These are phyloP conservation scores for Trypanosoma vivax DNA, from an alignment of 208 protist genomes.

Conservation along the genomic window DNA sequence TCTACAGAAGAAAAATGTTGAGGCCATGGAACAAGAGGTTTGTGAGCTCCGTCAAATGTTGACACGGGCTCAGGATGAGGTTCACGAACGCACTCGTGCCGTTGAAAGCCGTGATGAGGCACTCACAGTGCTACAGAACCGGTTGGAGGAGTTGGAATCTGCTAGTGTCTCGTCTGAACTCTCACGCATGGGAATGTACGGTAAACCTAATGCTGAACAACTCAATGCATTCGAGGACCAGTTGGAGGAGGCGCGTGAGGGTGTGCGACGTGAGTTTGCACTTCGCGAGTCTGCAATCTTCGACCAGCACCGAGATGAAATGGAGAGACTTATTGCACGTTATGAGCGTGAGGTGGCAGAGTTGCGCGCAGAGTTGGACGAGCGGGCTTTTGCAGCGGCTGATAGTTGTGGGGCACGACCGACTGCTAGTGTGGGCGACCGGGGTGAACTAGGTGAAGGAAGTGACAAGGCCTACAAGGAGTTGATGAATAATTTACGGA, in stretches of 20 bases:
- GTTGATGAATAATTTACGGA: conserved; percentile 50
- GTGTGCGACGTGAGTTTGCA: conserved; percentile 37
- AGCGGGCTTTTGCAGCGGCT: conserved; percentile 9
- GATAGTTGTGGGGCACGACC: conserved; percentile 19
- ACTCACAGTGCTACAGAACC: conserved; percentile 29
- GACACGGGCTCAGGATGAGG: conserved; percentile 10
- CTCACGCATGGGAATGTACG: conserved; percentile 1
- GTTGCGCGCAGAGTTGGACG: conserved; percentile 34
- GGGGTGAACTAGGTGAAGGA: neutral
- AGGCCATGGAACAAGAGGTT: conserved; percentile 41
- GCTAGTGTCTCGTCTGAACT: conserved; percentile 23
- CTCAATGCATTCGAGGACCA: conserved; percentile 37
- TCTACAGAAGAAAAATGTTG: conserved; percentile 48
- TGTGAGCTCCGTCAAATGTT: conserved; percentile 33
- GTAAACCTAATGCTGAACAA: conserved; percentile 57
- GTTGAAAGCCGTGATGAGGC: conserved; percentile 37
- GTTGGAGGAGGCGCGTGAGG: conserved; percentile 39
- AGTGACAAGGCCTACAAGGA: conserved; percentile 45
- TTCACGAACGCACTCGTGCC: conserved; percentile 30
- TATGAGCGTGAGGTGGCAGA: conserved; percentile 48
- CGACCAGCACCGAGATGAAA: conserved; percentile 56
- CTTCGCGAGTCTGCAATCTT: conserved; percentile 41
- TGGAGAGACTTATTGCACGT: conserved; percentile 36
- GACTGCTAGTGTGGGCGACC: neutral
- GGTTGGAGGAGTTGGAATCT: conserved; percentile 30